Conservation (phyloP, 345 rosid genomes). For the Rhodomyrtus tomentosa region DNA sequence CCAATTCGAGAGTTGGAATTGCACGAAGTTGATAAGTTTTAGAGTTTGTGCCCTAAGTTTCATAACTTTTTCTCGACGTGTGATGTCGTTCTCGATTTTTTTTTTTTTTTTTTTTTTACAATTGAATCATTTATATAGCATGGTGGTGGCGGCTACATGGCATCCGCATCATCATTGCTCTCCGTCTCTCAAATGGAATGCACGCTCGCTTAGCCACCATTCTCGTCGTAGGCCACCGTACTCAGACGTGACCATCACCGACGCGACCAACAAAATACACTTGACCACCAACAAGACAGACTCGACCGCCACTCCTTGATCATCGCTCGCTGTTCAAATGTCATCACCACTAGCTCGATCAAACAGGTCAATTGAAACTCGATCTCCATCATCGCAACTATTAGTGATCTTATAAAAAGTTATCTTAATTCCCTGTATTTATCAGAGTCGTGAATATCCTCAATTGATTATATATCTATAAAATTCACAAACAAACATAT, state of each 20-base stretch:
- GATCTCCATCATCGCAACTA: neutral
- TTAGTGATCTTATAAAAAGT: neutral
- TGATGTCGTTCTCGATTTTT: fast-evolving
- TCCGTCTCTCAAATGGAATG: no score
- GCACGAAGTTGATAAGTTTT: neutral
- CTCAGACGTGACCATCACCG: neutral
- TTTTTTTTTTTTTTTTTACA: no score
- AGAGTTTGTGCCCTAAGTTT: neutral
- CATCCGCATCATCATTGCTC: no score
- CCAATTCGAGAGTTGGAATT: no score
- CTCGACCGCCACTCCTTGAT: neutral
- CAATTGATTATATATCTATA: neutral
- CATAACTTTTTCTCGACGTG: neutral
- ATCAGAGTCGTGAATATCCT: neutral
- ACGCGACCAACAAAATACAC: neutral
- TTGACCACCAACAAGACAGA: neutral
- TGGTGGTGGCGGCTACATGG: neutral
- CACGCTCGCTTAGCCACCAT: neutral
- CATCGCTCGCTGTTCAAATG: neutral
- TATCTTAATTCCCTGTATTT: neutral
- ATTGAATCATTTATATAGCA: neutral
- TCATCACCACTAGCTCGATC: neutral
- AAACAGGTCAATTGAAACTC: neutral
- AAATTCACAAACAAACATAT: fast-evolving
- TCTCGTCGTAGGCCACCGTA: neutral